Evolutionary conservation across 2,329 filamentous ascomycete species (phyloP), one percentile per base, ranked within the genome.

Genomic region (Venturia asperata): DNA sequence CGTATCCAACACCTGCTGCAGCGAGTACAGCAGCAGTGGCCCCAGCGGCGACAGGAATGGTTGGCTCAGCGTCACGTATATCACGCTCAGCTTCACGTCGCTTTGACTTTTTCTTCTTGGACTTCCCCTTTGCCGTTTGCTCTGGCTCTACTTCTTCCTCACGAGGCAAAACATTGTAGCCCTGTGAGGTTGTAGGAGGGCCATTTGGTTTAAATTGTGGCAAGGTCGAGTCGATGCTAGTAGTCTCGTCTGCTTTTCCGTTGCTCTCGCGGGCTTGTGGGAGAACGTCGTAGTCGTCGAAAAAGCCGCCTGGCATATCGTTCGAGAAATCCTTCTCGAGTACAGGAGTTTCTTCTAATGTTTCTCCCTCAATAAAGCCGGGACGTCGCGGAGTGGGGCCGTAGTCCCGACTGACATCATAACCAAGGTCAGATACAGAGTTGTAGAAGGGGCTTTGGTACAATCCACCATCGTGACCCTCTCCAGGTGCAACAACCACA

Each of bases 301-400:
- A 71, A 47, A 77, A 75, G 9, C 73, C 74, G 56, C 87, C 88
- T 30, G 87, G 86, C 74, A 88, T 83, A 65, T 13, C 37, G 21
- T 56, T 21, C n/a, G 52, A 52, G n/a, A 83, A 80, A 55, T 79
- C 72, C 24, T 71, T 70, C 62, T 77, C 68, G 10, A 64, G 71
- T 17, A 83, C 83, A 70, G 87, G 86, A 3, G 85, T 82, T 3
- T 87, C 86, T 21, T 79, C 77, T 64, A 70, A 68, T 67, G 70
- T 60, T 68, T 75, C 69, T 65, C 68, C 69, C 67, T 74, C 74
- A 19, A 79, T 72, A 67, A 77, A 77, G 21, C 74, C 75, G 34
- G 64, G 64, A 52, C 45, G 63, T 2, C 37, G 41, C 30, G 41
- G 65, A 42, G 62, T 60, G 11, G 52, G 47, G 17, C 45, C 21